Conservation (phyloP, 768 basidiomycete genomes). For the Rhizopogon vinicolor region DNA sequence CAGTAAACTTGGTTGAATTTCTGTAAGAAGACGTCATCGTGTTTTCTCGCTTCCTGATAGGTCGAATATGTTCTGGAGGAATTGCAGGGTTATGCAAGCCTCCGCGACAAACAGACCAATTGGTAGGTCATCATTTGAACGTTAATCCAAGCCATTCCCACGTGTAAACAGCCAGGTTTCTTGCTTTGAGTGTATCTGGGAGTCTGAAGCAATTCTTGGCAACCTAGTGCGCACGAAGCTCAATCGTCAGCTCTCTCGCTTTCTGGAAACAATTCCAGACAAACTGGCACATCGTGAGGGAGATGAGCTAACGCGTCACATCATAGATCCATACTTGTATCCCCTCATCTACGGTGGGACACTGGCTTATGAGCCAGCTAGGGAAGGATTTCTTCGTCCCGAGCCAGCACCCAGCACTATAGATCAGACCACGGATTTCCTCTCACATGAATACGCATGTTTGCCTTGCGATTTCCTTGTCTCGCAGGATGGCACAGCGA, state of each 20-base stretch:
- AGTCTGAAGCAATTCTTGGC: constrained; percentile 28
- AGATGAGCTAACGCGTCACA: constrained; percentile 17
- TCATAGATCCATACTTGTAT: constrained; percentile 39
- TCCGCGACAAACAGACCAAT: constrained; percentile 31
- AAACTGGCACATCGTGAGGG: constrained; percentile 3
- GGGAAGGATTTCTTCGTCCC: constrained; percentile 15
- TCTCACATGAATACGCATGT: constrained; percentile 35
- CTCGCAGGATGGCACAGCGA: constrained; percentile 22
- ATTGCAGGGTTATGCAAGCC: constrained; percentile 37
- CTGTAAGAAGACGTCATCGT: background rate
- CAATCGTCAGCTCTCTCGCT: constrained; percentile 15
- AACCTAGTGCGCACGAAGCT: constrained; percentile 9
- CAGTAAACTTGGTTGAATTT: constrained; percentile 2
- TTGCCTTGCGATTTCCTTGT: constrained; percentile 43
- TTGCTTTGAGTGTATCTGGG: constrained; percentile 56
- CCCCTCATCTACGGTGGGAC: constrained; percentile 38
- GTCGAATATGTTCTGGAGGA: constrained; percentile 47
- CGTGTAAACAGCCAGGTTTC: constrained; percentile 39
- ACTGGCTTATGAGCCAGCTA: constrained; percentile 24
- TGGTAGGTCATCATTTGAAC: constrained; percentile 29
- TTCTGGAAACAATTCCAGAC: constrained; percentile 10
- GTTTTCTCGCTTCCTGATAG: constrained; percentile 16
- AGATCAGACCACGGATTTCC: constrained; percentile 27
- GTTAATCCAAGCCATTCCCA: background rate
- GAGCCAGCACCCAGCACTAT: constrained; percentile 21